Evolutionary conservation across 1,139 yeast species (phyloP), one percentile per base, ranked within the genome.

Genomic region (Candida freyschussii): DNA sequence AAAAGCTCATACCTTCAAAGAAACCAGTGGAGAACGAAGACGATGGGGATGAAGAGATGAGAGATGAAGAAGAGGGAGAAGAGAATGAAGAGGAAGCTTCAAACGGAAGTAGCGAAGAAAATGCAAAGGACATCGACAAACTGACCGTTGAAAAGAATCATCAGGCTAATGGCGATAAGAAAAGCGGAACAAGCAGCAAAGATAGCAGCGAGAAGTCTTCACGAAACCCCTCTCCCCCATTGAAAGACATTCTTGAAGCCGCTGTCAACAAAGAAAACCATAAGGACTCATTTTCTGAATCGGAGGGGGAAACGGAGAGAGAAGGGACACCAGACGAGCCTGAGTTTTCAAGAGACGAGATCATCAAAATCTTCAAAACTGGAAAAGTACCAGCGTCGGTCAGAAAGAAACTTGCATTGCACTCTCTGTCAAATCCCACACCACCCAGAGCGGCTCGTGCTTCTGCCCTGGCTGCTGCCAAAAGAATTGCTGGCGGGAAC

Each of bases 361-460:
- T 43, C 9, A 22, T 42, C 10, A 41, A 42, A 12, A 37, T 48
- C 12, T 36, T 44, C 24, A 40, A 44, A 26, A 50, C 38, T 22
- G 60, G 54, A 24, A 58, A 56, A 21, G 48, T 58, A 24, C 52
- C 60, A 1, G 54, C 61, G 2, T 56, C 57, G n/a, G 41, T 59
- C 13, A 45, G 47, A 29, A 57, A 51, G 28, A 56, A 55, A 27
- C 45, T 59, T 14, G 60, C 59, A 1, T 48, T 49, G 23, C 56
- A 57, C 17, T 56, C 52, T 34, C 49, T 53, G 8, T 24, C 35
- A 9, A 38, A 28, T 12, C 29, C 31, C 9, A 25, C 17, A 2
- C 33, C 35, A n/a, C 26, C 25, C 13, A 33, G 27, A 23, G 21
- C 30, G 7, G 21, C 23, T 4, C 32, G 42, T 25, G 30, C 33